These are phyloP conservation scores for Exophiala sp. DNA, from an alignment of 2,329 filamentous ascomycete genomes.

Conservation along the genomic window DNA sequence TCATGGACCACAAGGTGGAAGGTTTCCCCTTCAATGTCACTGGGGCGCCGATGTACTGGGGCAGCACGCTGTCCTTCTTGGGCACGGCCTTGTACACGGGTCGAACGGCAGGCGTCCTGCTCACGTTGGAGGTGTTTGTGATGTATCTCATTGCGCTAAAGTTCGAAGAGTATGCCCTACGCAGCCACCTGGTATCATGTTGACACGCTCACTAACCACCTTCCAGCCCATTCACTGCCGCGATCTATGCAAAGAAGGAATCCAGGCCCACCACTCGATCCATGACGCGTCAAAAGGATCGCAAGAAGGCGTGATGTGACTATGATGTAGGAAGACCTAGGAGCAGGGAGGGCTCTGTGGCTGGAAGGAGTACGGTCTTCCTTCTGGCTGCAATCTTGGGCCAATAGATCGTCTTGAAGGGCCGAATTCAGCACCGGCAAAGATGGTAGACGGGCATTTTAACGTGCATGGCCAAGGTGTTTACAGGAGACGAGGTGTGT, in stretches of 20 bases:
- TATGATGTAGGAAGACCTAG: too few species aligned
- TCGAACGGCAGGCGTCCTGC: constrained; percentile 75
- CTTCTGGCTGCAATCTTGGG: not conserved
- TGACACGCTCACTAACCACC: constrained; percentile 9
- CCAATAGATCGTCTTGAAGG: not conserved
- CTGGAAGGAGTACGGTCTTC: not conserved
- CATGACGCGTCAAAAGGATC: constrained; percentile 32
- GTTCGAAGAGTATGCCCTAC: constrained; percentile 66
- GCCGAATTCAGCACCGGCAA: not conserved
- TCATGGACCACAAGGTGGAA: constrained; percentile 92
- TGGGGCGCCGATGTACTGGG: constrained; percentile 92
- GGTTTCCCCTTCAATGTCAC: constrained; percentile 94
- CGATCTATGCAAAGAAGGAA: constrained; percentile 80
- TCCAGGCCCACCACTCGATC: constrained; percentile 23
- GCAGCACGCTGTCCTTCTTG: constrained; percentile 85
- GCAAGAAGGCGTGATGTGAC: constrained; percentile 35
- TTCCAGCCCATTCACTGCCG: constrained; percentile 71
- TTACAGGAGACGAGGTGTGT: not conserved
- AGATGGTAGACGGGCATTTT: not conserved
- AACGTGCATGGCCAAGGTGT: not conserved
- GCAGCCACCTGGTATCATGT: constrained; percentile 1
- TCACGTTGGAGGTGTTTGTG: constrained; percentile 68
- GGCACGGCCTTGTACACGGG: constrained; percentile 78
- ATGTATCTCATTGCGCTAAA: constrained; percentile 74
- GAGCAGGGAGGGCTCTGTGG: not conserved